These are phyloP conservation scores for Breynia disticha DNA, from an alignment of 441 rosid genomes.

Conservation along the genomic window DNA sequence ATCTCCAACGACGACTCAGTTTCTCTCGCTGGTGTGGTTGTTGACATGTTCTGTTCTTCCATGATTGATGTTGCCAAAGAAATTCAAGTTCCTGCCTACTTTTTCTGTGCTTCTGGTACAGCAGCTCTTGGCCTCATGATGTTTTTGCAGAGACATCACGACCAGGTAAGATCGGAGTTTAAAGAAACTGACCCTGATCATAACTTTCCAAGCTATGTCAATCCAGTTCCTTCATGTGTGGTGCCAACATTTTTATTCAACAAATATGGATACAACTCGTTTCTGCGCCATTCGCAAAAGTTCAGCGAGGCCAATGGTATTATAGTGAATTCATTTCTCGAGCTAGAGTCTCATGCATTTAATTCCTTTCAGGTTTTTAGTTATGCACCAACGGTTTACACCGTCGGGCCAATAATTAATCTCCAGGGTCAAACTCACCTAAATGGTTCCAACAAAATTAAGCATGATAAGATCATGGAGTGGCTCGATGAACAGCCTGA, in stretches of 20 bases:
- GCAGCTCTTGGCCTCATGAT: slow-evolving; percentile 22
- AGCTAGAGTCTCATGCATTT: slow-evolving; percentile 37
- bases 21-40: slow-evolving; percentile 30
- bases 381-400: slow-evolving; percentile 17
- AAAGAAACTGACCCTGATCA: slow-evolving; percentile 20
- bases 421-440: slow-evolving; percentile 3
- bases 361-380: slow-evolving; percentile 2
- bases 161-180: slow-evolving; percentile 18
- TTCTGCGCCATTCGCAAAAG: slow-evolving; percentile 3
- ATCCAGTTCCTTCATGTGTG: slow-evolving; percentile 28
- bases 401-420: slow-evolving; percentile 28
- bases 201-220: slow-evolving; percentile 20
- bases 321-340: slow-evolving; percentile 37
- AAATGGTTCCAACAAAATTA: not conserved
- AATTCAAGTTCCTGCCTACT: slow-evolving; percentile 27
- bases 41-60: slow-evolving; percentile 38
- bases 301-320: slow-evolving; percentile 29
- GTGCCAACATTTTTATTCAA: slow-evolving; percentile 17
- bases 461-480: slow-evolving; percentile 12
- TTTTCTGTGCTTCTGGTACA: slow-evolving; percentile 38
- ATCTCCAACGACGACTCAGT: not conserved
- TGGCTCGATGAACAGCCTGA: slow-evolving; percentile 39
- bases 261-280: slow-evolving; percentile 7
- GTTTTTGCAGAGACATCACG: slow-evolving; percentile 18
- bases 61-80: slow-evolving; percentile 43